These are phyloP conservation scores for Penicillium sp. DNA, from an alignment of 2,329 filamentous ascomycete species.

Conservation along the genomic window DNA sequence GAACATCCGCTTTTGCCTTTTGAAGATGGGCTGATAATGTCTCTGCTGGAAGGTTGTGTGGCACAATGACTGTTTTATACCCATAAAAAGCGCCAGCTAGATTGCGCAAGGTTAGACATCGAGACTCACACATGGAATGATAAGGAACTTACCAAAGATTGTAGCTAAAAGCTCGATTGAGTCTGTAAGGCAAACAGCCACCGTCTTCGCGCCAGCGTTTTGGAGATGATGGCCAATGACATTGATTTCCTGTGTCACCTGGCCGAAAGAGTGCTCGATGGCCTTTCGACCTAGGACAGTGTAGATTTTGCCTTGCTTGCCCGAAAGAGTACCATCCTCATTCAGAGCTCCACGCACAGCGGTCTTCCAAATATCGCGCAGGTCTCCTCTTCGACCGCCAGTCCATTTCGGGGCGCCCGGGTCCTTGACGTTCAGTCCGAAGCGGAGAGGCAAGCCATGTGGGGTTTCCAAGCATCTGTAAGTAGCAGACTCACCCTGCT, in stretches of 20 bases:
- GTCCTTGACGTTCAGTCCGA: slow-evolving; percentile 79
- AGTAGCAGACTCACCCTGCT: slow-evolving; percentile 78
- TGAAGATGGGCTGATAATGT: slow-evolving; percentile 69
- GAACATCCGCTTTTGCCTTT: slow-evolving; percentile 70
- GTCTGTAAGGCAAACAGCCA: slow-evolving; percentile 90
- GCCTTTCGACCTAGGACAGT: slow-evolving; percentile 76
- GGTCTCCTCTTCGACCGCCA: slow-evolving; percentile 77
- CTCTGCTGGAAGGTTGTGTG: slow-evolving; percentile 71
- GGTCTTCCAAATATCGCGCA: slow-evolving; percentile 85
- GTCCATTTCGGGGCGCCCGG: slow-evolving; percentile 78
- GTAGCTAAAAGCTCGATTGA: slow-evolving; percentile 81
- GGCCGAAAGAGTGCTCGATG: slow-evolving; percentile 67
- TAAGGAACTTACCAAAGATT: slow-evolving; percentile 61
- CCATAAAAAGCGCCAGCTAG: slow-evolving; percentile 83
- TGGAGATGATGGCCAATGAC: slow-evolving; percentile 76
- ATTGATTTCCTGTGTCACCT: slow-evolving; percentile 81
- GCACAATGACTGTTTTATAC: slow-evolving; percentile 78
- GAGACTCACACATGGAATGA: background rate
- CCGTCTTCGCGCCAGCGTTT: slow-evolving; percentile 65
- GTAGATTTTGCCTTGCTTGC: slow-evolving; percentile 66
- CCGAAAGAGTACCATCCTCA: slow-evolving; percentile 59
- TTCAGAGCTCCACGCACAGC: slow-evolving; percentile 63
- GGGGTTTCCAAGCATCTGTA: slow-evolving; percentile 83
- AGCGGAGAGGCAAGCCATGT: slow-evolving; percentile 75
- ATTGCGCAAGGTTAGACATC: slow-evolving; percentile 11